Percentiles rank a stretch among this genome's conserved stretches.
These are phyloP conservation scores for Nemania serpens DNA, from an alignment of 2,329 filamentous ascomycete species.

Conservation along the genomic window DNA sequence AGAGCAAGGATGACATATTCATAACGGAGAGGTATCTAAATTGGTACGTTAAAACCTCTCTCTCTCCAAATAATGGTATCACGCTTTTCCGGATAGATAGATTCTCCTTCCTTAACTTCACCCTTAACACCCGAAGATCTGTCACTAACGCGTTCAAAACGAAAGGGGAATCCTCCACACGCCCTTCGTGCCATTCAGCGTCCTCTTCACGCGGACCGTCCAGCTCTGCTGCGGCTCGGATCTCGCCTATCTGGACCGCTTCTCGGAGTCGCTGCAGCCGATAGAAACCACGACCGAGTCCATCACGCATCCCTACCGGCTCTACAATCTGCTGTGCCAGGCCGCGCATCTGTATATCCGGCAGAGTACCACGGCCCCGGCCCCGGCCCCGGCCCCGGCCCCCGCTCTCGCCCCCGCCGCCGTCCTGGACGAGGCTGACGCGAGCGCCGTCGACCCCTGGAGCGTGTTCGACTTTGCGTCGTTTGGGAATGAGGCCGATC, in stretches of 20 bases:
- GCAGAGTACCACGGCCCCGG: background rate
- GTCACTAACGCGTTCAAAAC: background rate
- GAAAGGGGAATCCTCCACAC: slow-evolving; percentile 43
- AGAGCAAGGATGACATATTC: slow-evolving; percentile 21
- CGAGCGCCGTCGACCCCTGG: slow-evolving; percentile 9
- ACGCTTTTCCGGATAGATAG: no score
- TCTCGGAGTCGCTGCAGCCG: slow-evolving; percentile 40
- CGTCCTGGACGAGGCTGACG: background rate
- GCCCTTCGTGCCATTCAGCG: slow-evolving; percentile 47
- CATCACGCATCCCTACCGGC: slow-evolving; percentile 40
- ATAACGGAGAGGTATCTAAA: slow-evolving; percentile 44
- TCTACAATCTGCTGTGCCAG: slow-evolving; percentile 44
- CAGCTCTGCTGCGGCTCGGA: slow-evolving; percentile 34
- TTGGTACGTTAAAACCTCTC: slow-evolving; percentile 34
- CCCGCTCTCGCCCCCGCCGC: no score
- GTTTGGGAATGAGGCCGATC: slow-evolving; percentile 11
- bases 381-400: background rate
- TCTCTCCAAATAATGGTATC: no score
- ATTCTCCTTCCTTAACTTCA: background rate
- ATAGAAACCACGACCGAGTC: slow-evolving; percentile 23
- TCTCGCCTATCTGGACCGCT: slow-evolving; percentile 38
- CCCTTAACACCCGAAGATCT: background rate
- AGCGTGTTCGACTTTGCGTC: slow-evolving; percentile 23
- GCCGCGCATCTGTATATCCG: slow-evolving; percentile 40
- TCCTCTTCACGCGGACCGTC: slow-evolving; percentile 42